Percentiles rank a stretch among this genome's conserved stretches.
phyloP scores from a whole-genome alignment of 2,329 filamentous ascomycete species.

The Phaeosphaeriaceae sp. region DNA sequence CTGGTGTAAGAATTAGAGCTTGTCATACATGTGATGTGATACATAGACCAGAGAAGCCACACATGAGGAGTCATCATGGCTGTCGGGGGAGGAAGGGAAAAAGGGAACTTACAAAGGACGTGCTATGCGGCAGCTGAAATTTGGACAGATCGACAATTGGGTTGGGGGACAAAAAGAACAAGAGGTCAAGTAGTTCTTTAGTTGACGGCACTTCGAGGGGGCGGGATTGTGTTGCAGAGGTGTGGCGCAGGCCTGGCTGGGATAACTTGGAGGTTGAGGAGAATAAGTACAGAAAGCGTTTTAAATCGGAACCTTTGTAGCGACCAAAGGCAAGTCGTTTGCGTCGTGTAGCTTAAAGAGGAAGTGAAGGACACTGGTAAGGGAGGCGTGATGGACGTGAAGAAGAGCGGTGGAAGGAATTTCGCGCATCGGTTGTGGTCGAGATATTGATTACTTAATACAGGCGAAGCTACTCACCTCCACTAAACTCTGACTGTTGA shows the following conservation, averaged over 20 bases:
- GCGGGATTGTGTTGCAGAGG: conserved; percentile 59
- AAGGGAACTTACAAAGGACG: conserved; percentile 67
- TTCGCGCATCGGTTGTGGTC: neutral
- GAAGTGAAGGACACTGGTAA: neutral
- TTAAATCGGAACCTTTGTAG: conserved; percentile 50
- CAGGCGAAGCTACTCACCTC: too few relatives aligned
- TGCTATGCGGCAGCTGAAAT: conserved; percentile 99
- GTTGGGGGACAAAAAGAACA: conserved; percentile 53
- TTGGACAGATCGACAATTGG: conserved; percentile 63
- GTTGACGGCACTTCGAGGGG: conserved; percentile 48
- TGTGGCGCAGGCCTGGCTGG: conserved; percentile 53
- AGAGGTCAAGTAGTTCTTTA: conserved; percentile 47
- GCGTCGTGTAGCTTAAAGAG: neutral
- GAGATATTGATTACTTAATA: too few relatives aligned
- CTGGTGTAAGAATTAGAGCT: too few relatives aligned
- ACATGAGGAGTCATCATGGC: neutral
- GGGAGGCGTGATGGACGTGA: neutral
- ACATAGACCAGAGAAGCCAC: too few relatives aligned
- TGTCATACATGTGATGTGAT: too few relatives aligned
- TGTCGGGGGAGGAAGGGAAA: neutral
- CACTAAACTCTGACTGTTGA: too few relatives aligned
- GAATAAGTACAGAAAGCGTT: conserved; percentile 54
- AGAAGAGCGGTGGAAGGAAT: neutral
- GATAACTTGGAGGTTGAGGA: conserved; percentile 56
- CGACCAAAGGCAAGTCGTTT: conserved; percentile 46